Base-by-base conservation (phyloP, 306 rosid genomes). In the Sicyos baderoa region DNA sequence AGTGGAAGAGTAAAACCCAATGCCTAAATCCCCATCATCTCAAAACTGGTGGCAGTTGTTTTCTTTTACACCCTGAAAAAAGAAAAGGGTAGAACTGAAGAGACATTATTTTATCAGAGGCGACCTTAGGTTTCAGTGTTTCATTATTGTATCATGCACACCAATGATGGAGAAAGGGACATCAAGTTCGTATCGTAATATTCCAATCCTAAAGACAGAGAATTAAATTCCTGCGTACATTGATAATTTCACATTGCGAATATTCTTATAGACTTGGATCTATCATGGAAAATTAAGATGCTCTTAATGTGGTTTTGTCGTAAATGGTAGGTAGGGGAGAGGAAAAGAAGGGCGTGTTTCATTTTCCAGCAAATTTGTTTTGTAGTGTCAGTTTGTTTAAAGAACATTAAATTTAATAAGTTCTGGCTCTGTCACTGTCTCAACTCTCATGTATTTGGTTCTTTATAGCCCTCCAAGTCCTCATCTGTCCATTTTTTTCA, bases 1-100 rank as follows among this genome's bases (percentile, higher is more conserved):
- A 63, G 69, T 63, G 52, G 69, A 62, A 42, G 27, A 63, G 68
- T 35, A 61, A 42, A 40, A 18, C 52, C 45, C 51, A 42, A 63
- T 63, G n/a, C 52, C 52, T 48, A 1, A 48, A 14, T 48, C 29
- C 69, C 53, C 35, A 29, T 29, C 35, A 19, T 64, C 35, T 63
- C 51, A 42, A 25, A 29, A 18, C 29, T 18, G 10, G 68, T 62
- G 51, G 51, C 68, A 16, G 48, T 9, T n/a, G 1, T 60, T 29
- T 29, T 29, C 35, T 29, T 29, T 5, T 29, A 29, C 35, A 29
- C 35, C 35, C 35, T 29, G 35, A 29, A 29, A 29, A 29, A 29
- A 29, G 0, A 29, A 5, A 1, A 5, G 35, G 35, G 35, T 29
- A 29, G 35, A 29, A 29, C 2, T 29, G 35, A 29, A 29, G 35